Percentiles rank a stretch among this genome's conserved stretches.
phyloP scores from a whole-genome alignment of 768 basidiomycete species.

The Favolaschia claudopus region DNA sequence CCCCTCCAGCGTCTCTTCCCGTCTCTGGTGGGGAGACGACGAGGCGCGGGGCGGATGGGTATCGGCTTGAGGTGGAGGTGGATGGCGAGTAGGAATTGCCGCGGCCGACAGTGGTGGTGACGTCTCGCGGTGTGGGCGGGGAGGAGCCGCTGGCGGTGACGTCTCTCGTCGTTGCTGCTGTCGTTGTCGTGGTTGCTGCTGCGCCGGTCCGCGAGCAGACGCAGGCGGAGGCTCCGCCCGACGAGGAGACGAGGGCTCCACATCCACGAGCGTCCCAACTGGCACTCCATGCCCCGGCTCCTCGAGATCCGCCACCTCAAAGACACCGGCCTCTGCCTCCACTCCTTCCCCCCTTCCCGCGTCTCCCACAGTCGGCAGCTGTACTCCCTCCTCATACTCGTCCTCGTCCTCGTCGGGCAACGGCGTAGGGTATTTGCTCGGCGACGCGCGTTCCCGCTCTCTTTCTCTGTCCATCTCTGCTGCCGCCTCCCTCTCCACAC shows the following conservation, averaged over 20 bases:
- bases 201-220: too few species aligned
- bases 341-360: neutral
- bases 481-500: too few species aligned
- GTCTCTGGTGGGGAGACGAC: neutral
- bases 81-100: too few species aligned
- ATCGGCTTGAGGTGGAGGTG: too few species aligned
- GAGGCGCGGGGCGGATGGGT: too few species aligned
- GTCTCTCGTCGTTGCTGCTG: too few species aligned
- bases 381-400: neutral
- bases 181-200: too few species aligned
- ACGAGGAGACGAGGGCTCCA: too few species aligned
- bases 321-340: neutral
- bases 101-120: too few species aligned
- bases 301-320: neutral
- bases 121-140: too few species aligned
- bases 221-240: too few species aligned
- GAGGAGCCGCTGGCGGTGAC: too few species aligned
- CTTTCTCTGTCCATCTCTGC: neutral
- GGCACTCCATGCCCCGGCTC: neutral
- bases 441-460: conserved; percentile 9
- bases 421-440: conserved; percentile 26
- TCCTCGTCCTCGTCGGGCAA: conserved; percentile 17
- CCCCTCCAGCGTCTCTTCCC: neutral
- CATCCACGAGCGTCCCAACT: neutral
- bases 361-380: neutral